Percentiles rank a stretch among this genome's conserved stretches.
Conservation (phyloP, 1,284 basidiomycete genomes). For the Marasmius oreades region DNA sequence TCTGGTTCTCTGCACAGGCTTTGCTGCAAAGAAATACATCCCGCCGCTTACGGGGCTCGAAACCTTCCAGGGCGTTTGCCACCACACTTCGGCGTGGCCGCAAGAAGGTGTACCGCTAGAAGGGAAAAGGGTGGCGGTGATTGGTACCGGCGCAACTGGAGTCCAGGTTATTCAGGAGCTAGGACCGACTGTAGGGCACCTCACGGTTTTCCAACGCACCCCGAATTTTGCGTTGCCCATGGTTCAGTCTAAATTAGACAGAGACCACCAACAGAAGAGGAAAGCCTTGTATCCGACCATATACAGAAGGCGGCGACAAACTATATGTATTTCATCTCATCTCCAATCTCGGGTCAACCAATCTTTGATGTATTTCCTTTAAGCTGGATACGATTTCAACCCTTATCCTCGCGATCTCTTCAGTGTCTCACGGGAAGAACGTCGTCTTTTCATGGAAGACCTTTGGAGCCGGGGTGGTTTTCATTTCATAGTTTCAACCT, state of each 20-base stretch:
- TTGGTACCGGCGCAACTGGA: conserved; percentile 26
- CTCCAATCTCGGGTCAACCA: conserved; percentile 1
- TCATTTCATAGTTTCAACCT: conserved; percentile 16
- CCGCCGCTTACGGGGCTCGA: conserved; percentile 20
- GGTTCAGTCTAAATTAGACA: conserved; percentile 17
- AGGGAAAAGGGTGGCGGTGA: conserved; percentile 23
- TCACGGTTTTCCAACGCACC: conserved; percentile 27
- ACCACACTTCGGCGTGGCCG: conserved; percentile 25
- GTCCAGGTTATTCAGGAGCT: conserved; percentile 25
- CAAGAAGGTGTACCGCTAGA: conserved; percentile 19
- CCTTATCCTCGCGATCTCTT: conserved; percentile 9
- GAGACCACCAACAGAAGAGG: conserved; percentile 15
- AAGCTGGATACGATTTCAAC: conserved; percentile 18
- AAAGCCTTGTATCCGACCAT: conserved; percentile 17
- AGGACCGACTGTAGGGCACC: conserved; percentile 18
- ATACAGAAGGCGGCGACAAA: conserved; percentile 19
- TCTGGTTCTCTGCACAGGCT: conserved; percentile 23
- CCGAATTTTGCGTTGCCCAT: conserved; percentile 23
- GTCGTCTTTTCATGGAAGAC: conserved; percentile 19
- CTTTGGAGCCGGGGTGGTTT: conserved; percentile 22
- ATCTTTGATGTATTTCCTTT: neutral
- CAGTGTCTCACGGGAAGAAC: conserved; percentile 19
- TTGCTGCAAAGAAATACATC: conserved; percentile 20
- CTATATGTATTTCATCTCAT: conserved; percentile 7
- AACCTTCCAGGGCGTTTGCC: conserved; percentile 21